These are phyloP conservation scores for Fomitopsis schrenkii DNA, from an alignment of 1,284 basidiomycete genomes.

Conservation along the genomic window DNA sequence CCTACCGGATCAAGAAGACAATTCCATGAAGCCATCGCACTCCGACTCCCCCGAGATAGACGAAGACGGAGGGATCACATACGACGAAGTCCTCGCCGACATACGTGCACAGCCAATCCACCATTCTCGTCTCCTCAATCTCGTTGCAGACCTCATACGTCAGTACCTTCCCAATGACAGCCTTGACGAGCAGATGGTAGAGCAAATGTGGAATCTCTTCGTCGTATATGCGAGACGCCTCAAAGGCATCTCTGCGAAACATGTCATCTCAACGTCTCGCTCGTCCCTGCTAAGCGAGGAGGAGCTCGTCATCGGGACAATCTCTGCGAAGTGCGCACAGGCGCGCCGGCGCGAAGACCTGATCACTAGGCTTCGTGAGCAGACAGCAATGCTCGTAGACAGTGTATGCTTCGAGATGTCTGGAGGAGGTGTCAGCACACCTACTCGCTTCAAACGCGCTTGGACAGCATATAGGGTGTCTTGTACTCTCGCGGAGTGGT, in stretches of 20 bases:
- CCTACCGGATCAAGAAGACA: constrained; percentile 34
- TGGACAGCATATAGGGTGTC: constrained; percentile 53
- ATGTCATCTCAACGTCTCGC: constrained; percentile 41
- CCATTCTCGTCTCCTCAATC: constrained; percentile 21
- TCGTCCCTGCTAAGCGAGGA: constrained; percentile 1
- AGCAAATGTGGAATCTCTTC: constrained; percentile 36
- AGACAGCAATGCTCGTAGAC: constrained; percentile 46
- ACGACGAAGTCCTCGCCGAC: constrained; percentile 23
- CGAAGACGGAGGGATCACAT: constrained; percentile 10
- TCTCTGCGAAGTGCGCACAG: constrained; percentile 54
- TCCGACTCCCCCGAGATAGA: constrained; percentile 18
- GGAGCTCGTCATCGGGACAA: constrained; percentile 59
- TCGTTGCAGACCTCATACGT: constrained; percentile 3
- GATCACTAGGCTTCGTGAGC: constrained; percentile 50
- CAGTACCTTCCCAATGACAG: neutral
- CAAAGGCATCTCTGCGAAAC: constrained; percentile 41
- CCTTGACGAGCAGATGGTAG: constrained; percentile 17
- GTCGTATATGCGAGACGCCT: constrained; percentile 43
- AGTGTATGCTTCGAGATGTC: constrained; percentile 41
- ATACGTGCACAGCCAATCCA: constrained; percentile 20
- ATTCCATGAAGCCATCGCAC: constrained; percentile 9
- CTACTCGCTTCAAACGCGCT: constrained; percentile 36
- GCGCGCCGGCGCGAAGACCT: constrained; percentile 45
- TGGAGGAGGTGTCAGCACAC: constrained; percentile 38
- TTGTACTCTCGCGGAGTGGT: constrained; percentile 30